These are phyloP conservation scores for Aspergillus pseudotamarii DNA, from an alignment of 2,329 filamentous ascomycete genomes.

Conservation along the genomic window DNA sequence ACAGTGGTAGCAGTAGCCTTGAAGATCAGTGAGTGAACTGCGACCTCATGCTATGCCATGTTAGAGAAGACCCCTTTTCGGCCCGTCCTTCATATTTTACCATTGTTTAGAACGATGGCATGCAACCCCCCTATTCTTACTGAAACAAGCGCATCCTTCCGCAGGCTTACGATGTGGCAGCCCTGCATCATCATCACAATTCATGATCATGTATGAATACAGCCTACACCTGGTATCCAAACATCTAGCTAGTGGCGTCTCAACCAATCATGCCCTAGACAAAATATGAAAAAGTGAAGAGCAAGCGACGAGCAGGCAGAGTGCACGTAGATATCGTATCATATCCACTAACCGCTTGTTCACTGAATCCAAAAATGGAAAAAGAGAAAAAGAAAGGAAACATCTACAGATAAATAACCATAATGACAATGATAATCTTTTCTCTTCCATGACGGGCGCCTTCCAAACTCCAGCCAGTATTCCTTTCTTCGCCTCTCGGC, in stretches of 20 bases:
- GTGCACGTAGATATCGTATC: not conserved
- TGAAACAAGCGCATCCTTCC: not conserved
- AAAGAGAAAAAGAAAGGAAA: not conserved
- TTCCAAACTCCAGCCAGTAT: slow-evolving; percentile 9
- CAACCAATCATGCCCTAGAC: not conserved
- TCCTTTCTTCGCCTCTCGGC: not conserved
- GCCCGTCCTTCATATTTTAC: not conserved
- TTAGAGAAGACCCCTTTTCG: not conserved
- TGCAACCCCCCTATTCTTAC: not conserved
- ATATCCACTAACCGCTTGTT: not conserved
- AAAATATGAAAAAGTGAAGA: not conserved
- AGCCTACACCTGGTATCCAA: not conserved
- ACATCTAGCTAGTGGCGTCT: not conserved
- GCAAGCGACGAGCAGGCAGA: not conserved
- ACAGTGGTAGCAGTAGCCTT: not conserved
- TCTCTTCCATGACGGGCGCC: slow-evolving; percentile 8
- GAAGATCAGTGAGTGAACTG: not conserved
- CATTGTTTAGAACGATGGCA: not conserved
- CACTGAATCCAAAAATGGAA: not conserved
- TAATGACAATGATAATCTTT: not conserved
- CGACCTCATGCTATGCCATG: not conserved
- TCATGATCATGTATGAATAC: not conserved
- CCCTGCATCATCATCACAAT: not conserved
- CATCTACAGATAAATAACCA: not conserved
- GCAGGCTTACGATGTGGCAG: not conserved